Base-by-base conservation (phyloP, 176 grass and related monocot genomes). In the Eleusine indica region DNA sequence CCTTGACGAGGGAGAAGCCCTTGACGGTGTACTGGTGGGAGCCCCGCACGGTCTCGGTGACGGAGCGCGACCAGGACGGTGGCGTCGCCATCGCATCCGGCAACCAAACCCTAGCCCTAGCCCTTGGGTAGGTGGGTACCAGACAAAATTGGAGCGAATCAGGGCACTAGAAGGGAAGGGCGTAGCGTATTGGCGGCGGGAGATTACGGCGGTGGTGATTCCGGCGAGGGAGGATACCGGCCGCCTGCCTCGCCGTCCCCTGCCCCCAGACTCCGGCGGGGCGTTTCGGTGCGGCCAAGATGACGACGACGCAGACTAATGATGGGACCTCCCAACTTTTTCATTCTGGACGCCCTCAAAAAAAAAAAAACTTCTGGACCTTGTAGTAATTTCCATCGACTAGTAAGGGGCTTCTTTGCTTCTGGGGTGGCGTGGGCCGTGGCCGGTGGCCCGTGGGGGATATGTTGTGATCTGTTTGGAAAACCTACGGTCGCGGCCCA, bases 1-100 rank as follows among this genome's bases (percentile, higher is more conserved):
- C 94, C 89, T 94, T 97, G 57, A 85, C 91, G 49, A 97, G 85
- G n/a, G 94, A 91, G 91, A 94, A 94, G 1, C 94, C 94, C 87
- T 88, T 86, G 64, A 94, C 82, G 35, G 85, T 91, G 89, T 90
- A 97, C 71, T 86, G 84, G 87, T 97, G 94, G 37, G 91, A 94
- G 0, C 94, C 94, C 30, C 90, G 88, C 70, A 97, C 91, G 30
- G 91, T 86, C 85, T 97, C 91, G 11, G 81, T 91, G 47, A 97
- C 79, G 19, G 87, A 91, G 42, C 88, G 85, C 42, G 94, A 94
- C 79, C 84, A 89, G 11, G 87, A 91, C n/a, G 81, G 70, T 28
- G 64, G 41, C 25, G 58, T 18, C 69, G 80, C 77, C 88, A 90
- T 92, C 47, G 82, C 90, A 82, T 80, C 82, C 38, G 74, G 52